A percentile compares a stretch with the other conserved stretches of the same genome.
Evolutionary conservation across 2,329 filamentous ascomycete genomes (phyloP).

Genomic region (Colletotrichum endophyticum): DNA sequence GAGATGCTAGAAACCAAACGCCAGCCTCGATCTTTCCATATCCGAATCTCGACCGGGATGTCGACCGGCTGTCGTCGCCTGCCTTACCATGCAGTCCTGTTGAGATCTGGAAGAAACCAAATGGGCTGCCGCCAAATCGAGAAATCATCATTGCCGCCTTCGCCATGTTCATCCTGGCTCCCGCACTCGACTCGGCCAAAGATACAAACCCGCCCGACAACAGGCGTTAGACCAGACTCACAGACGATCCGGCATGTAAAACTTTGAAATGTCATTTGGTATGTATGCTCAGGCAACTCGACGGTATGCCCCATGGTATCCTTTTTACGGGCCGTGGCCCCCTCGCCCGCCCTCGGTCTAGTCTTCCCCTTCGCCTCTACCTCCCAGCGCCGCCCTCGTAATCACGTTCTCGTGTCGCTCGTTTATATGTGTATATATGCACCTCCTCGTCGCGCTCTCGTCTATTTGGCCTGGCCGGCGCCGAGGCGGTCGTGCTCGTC

Average conservation of each 20-base stretch:
- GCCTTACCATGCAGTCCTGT: neutral
- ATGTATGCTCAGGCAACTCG: constrained; percentile 15
- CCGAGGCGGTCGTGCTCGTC: constrained; percentile 86
- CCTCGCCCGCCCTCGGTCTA: neutral
- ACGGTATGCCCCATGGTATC: constrained; percentile 14
- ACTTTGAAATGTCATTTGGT: constrained; percentile 15
- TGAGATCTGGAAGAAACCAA: neutral
- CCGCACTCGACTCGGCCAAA: neutral
- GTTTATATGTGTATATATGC: neutral
- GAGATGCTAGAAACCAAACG: neutral
- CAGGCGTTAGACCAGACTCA: neutral
- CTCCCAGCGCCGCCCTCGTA: neutral
- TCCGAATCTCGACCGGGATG: neutral
- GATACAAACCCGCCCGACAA: neutral
- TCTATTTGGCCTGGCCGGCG: constrained; percentile 42
- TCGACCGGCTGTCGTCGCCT: neutral
- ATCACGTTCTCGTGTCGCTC: neutral
- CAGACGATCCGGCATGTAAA: neutral
- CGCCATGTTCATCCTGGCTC: neutral
- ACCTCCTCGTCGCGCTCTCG: constrained; percentile 22
- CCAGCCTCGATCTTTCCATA: neutral
- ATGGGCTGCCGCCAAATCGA: neutral
- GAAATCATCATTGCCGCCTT: neutral
- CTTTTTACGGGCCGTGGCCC: neutral
- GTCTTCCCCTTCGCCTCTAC: neutral